Conservation (phyloP, 805 yeast genomes). For the Saccharomycopsis sp. region DNA sequence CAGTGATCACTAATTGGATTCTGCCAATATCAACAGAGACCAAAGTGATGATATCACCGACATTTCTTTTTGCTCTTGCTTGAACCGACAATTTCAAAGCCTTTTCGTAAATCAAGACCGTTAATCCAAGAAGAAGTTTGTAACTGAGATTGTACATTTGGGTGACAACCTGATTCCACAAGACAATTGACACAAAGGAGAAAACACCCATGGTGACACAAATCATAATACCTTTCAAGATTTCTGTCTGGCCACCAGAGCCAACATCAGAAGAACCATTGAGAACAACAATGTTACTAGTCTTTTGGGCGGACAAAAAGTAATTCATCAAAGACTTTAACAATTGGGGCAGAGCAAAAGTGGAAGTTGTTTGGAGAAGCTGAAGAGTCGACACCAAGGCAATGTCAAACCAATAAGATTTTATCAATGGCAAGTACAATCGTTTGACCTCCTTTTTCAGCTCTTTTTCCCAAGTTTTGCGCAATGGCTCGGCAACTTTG, state of each 20-base stretch:
- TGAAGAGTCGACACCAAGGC: conserved; percentile 31
- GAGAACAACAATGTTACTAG: too few species aligned
- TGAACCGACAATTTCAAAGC: conserved; percentile 59
- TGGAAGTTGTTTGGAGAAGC: conserved; percentile 31
- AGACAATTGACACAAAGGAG: conserved; percentile 50
- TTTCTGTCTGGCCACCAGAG: too few species aligned
- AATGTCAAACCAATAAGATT: conserved; percentile 32
- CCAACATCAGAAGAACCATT: too few species aligned
- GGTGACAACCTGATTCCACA: conserved; percentile 62
- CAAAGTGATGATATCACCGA: conserved; percentile 75
- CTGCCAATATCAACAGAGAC: conserved; percentile 69
- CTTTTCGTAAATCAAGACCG: conserved; percentile 62
- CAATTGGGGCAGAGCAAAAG: conserved; percentile 50
- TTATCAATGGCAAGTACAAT: conserved; percentile 33
- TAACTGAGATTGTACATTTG: conserved; percentile 52
- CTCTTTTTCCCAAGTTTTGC: conserved; percentile 31
- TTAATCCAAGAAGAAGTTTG: conserved; percentile 49
- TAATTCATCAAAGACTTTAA: conserved; percentile 40
- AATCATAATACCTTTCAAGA: conserved; percentile 50
- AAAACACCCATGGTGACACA: conserved; percentile 55
- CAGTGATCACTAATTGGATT: conserved; percentile 49
- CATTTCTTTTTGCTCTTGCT: conserved; percentile 47
- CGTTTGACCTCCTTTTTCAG: conserved; percentile 21
- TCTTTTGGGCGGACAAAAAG: conserved; percentile 28
- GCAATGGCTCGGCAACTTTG: conserved; percentile 27